These are phyloP conservation scores for Nakataea oryzae DNA, from an alignment of 2,329 filamentous ascomycete genomes.

Conservation along the genomic window DNA sequence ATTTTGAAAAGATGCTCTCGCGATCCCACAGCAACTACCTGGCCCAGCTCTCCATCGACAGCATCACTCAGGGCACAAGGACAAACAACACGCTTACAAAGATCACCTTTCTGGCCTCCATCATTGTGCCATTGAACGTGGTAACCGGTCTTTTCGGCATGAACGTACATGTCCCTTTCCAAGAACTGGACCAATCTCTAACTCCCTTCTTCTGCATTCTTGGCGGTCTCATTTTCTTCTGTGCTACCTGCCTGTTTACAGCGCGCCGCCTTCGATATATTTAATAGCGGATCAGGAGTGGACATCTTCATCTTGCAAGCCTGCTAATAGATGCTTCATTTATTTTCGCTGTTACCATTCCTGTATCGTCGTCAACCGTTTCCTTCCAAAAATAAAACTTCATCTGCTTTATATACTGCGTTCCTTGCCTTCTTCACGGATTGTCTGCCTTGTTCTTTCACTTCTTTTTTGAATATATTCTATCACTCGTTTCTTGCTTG, in stretches of 20 bases:
- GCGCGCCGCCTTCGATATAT: neutral
- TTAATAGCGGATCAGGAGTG: neutral
- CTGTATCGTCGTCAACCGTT: neutral
- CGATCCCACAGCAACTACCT: constrained; percentile 94
- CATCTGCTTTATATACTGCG: neutral
- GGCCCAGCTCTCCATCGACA: constrained; percentile 86
- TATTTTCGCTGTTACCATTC: neutral
- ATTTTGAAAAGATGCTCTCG: constrained; percentile 96
- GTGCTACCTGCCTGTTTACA: neutral
- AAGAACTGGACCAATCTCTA: constrained; percentile 36
- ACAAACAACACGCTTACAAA: constrained; percentile 88
- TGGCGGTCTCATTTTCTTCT: constrained; percentile 29
- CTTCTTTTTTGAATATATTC: neutral
- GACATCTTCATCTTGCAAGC: neutral
- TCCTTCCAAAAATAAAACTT: neutral
- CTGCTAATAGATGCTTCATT: too few relatives aligned
- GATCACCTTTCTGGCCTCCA: constrained; percentile 87
- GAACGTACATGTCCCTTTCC: constrained; percentile 70
- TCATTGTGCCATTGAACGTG: constrained; percentile 92
- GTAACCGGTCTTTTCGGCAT: constrained; percentile 82
- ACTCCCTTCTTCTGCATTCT: constrained; percentile 42
- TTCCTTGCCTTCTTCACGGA: neutral
- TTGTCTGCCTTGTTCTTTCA: neutral
- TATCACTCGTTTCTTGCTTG: neutral
- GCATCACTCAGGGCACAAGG: constrained; percentile 75